phyloP scores from a whole-genome alignment of 257 asterid species.

The Agastache rugosa region DNA sequence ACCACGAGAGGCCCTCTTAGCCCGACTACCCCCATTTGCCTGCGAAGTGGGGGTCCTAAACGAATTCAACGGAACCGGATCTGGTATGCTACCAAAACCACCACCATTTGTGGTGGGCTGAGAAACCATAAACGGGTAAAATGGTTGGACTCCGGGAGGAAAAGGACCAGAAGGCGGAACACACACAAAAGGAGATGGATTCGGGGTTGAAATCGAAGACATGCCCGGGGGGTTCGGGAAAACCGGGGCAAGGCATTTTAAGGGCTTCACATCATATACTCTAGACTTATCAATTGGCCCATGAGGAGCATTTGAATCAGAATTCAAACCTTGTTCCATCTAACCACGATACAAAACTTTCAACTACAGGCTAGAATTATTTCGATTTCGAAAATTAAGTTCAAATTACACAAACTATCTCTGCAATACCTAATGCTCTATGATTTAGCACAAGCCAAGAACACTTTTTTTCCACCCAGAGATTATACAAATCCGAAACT shows the following conservation, averaged over 20 bases:
- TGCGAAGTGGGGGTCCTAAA: constrained; percentile 62
- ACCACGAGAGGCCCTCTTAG: constrained; percentile 49
- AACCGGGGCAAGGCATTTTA: constrained; percentile 81
- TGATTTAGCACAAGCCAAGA: constrained; percentile 17
- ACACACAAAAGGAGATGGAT: constrained; percentile 84
- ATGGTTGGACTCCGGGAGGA: constrained; percentile 88
- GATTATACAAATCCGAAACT: constrained; percentile 3
- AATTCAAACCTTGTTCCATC: constrained; percentile 76
- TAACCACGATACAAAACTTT: constrained; percentile 32
- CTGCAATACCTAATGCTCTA: constrained; percentile 7
- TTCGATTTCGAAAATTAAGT: background rate
- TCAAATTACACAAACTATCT: background rate
- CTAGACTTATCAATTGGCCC: constrained; percentile 74
- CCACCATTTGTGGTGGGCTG: constrained; percentile 39
- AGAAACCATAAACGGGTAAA: constrained; percentile 73
- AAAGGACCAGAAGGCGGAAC: constrained; percentile 95
- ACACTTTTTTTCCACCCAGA: constrained; percentile 17
- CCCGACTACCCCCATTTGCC: constrained; percentile 56
- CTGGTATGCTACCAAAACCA: constrained; percentile 55
- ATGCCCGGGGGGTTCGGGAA: constrained; percentile 68
- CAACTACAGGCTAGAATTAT: constrained; percentile 13
- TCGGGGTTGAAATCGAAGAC: constrained; percentile 57
- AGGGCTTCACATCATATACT: constrained; percentile 79
- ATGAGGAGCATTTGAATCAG: constrained; percentile 43
- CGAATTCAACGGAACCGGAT: constrained; percentile 82